Percentiles rank a stretch among this genome's conserved stretches.
Evolutionary conservation across 2,329 filamentous ascomycete genomes (phyloP).

Genomic region (Penicillium sp.): DNA sequence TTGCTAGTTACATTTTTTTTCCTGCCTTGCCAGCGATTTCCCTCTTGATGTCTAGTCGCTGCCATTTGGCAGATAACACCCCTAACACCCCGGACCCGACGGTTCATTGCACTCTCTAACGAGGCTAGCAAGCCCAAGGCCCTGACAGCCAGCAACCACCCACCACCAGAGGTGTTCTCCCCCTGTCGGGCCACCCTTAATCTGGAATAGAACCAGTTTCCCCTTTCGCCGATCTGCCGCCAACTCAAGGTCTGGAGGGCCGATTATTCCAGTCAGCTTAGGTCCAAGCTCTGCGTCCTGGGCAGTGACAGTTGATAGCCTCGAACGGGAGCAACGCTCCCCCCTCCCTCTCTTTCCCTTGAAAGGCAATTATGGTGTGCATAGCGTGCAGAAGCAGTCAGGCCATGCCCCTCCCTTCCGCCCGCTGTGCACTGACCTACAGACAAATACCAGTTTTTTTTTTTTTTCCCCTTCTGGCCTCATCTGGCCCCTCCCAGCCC

Average conservation of each 20-base stretch:
- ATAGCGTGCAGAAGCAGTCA: slow-evolving; percentile 15
- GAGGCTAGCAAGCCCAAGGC: slow-evolving; percentile 6
- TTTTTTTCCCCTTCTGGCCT: not conserved
- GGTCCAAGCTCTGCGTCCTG: slow-evolving; percentile 15
- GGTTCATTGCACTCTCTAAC: not conserved
- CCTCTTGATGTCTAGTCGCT: not conserved
- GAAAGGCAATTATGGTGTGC: slow-evolving; percentile 27
- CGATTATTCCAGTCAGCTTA: slow-evolving; percentile 9
- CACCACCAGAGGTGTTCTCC: not conserved
- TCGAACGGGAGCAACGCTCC: slow-evolving; percentile 2
- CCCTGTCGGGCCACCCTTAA: slow-evolving; percentile 5
- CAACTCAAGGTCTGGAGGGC: slow-evolving; percentile 1
- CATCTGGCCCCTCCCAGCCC: not conserved
- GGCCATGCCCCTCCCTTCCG: slow-evolving; percentile 11
- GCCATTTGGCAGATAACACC: not conserved
- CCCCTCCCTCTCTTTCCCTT: not conserved
- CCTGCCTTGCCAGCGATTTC: not conserved
- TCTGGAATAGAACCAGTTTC: slow-evolving; percentile 12
- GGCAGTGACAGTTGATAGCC: slow-evolving; percentile 16
- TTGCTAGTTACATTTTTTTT: not conserved
- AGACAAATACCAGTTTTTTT: slow-evolving; percentile 1
- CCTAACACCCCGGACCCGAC: not conserved
- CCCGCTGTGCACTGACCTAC: slow-evolving; percentile 23
- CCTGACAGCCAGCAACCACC: not conserved
- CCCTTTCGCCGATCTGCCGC: slow-evolving; percentile 18